Conservation (phyloP, 2,329 filamentous ascomycete genomes). For the Cylindrodendrum hubeiense region DNA sequence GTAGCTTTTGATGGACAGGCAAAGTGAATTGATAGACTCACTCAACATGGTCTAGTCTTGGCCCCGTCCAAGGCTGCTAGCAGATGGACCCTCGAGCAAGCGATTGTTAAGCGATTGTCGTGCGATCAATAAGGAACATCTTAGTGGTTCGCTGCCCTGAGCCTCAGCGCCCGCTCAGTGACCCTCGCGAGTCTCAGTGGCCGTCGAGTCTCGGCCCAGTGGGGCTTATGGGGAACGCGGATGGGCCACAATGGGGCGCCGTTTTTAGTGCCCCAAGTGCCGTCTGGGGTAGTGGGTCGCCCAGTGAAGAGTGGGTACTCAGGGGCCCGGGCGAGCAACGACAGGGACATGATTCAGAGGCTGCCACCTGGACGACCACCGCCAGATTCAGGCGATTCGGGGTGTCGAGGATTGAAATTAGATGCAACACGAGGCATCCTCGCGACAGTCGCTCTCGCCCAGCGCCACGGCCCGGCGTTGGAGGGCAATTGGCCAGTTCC, state of each 20-base stretch:
- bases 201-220: background rate
- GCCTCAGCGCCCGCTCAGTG: conserved; percentile 1
- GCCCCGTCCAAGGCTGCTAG: background rate
- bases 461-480: too few relatives aligned
- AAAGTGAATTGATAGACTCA: background rate
- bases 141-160: background rate
- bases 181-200: background rate
- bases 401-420: background rate
- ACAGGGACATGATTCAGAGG: background rate
- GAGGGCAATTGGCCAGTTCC: background rate
- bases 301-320: conserved; percentile 3
- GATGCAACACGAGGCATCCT: background rate
- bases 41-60: background rate
- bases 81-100: background rate
- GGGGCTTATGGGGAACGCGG: background rate
- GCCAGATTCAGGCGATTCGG: background rate
- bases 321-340: conserved; percentile 2
- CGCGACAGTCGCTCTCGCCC: background rate
- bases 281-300: conserved; percentile 9
- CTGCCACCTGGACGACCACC: background rate
- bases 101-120: background rate
- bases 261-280: conserved; percentile 5
- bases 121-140: background rate
- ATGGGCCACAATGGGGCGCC: conserved; percentile 1
- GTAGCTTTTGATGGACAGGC: too few relatives aligned